These are phyloP conservation scores for Phaeophleospora eucalypticola DNA, from an alignment of 2,329 filamentous ascomycete genomes.

Conservation along the genomic window DNA sequence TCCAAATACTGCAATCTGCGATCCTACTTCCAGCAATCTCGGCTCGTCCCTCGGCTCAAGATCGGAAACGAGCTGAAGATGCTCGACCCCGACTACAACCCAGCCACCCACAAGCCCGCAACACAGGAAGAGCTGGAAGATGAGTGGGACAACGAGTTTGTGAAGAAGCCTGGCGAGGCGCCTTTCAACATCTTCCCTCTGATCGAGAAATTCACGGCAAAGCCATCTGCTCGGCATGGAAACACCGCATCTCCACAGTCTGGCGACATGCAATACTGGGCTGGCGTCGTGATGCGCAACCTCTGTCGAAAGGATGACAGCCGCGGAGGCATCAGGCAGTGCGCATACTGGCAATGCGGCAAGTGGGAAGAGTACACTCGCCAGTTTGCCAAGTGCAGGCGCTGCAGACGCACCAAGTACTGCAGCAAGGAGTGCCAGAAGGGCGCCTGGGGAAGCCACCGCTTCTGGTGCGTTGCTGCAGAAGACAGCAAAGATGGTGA, in stretches of 20 bases:
- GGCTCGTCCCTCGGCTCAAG: conserved; percentile 86
- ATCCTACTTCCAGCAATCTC: conserved; percentile 91
- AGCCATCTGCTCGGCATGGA: conserved; percentile 61
- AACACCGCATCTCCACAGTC: conserved; percentile 49
- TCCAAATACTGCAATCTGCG: conserved; percentile 97
- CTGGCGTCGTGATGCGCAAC: conserved; percentile 97
- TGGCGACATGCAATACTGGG: conserved; percentile 93
- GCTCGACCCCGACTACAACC: conserved; percentile 64
- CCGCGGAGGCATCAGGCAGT: conserved; percentile 89
- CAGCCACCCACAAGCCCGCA: conserved; percentile 33
- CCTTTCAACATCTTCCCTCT: conserved; percentile 84
- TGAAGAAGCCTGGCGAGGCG: conserved; percentile 28
- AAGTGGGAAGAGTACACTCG: conserved; percentile 97
- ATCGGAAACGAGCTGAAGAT: conserved; percentile 80
- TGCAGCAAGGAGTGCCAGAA: conserved; percentile 99
- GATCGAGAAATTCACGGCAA: conserved; percentile 96
- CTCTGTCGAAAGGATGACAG: conserved; percentile 97
- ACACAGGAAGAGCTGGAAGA: conserved; percentile 56
- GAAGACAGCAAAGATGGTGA: conserved; percentile 36
- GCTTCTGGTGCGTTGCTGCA: conserved; percentile 91
- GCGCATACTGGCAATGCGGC: conserved; percentile 95
- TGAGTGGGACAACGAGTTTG: conserved; percentile 90
- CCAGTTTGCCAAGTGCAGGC: conserved; percentile 95
- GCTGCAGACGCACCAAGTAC: conserved; percentile 84
- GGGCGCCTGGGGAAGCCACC: conserved; percentile 95